These are phyloP conservation scores for Meyerozyma athensensis DNA, from an alignment of 1,139 yeast species.

Conservation along the genomic window DNA sequence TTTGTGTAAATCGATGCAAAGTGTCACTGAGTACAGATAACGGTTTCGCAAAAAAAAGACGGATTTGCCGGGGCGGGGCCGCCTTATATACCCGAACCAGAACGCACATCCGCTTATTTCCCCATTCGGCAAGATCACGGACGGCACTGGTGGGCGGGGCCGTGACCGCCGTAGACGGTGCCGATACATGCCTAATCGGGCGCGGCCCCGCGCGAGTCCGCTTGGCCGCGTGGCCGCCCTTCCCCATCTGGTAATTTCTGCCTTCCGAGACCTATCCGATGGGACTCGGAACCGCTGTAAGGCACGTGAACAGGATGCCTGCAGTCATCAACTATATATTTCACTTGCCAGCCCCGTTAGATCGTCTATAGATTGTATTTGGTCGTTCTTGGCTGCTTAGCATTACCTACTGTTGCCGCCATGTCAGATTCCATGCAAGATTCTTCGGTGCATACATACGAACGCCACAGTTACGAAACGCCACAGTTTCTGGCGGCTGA, in stretches of 20 bases:
- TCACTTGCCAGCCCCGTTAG: too few species aligned
- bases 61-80: neutral
- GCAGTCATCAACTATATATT: too few species aligned
- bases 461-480: slow-evolving; percentile 2
- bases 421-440: too few species aligned
- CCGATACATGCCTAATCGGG: neutral
- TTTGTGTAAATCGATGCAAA: neutral
- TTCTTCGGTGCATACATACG: neutral
- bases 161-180: neutral
- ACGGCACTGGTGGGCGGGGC: neutral
- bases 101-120: neutral
- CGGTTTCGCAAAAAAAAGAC: neutral
- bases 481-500: neutral
- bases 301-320: too few species aligned
- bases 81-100: neutral
- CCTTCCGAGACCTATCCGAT: too few species aligned
- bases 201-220: slow-evolving; percentile 1
- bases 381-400: too few species aligned
- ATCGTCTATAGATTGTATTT: too few species aligned
- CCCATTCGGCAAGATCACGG: neutral
- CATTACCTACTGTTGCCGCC: too few species aligned
- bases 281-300: too few species aligned
- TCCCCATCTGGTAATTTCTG: too few species aligned
- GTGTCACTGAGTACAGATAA: neutral
- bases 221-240: too few species aligned